phyloP scores from a whole-genome alignment of 805 yeast genomes.

The Hanseniaspora valbyensis region DNA sequence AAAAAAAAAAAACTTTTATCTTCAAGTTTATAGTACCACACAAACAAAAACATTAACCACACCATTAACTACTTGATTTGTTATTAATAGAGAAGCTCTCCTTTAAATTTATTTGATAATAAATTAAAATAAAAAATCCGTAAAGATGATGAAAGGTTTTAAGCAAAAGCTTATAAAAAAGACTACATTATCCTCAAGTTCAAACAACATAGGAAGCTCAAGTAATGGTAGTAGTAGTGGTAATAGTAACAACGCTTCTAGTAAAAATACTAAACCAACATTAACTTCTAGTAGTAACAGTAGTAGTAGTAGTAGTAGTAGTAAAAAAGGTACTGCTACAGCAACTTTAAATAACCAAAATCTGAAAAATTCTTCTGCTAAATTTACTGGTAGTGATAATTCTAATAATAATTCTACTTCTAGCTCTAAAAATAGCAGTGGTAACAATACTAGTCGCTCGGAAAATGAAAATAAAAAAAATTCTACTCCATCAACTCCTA shows the following conservation, averaged over 20 bases:
- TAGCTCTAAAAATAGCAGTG: too few species aligned
- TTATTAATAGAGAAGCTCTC: neutral
- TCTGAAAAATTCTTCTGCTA: neutral
- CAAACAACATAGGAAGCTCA: constrained; percentile 9
- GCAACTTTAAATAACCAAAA: neutral
- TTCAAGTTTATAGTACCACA: too few species aligned
- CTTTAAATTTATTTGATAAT: neutral
- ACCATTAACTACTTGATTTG: too few species aligned
- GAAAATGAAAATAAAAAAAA: neutral
- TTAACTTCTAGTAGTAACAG: neutral
- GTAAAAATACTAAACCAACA: neutral
- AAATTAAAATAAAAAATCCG: neutral
- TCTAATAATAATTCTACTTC: too few species aligned
- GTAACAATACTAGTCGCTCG: neutral
- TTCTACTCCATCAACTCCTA: neutral
- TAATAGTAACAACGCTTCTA: neutral
- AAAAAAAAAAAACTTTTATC: too few species aligned
- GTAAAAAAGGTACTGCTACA: too few species aligned
- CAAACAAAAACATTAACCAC: too few species aligned
- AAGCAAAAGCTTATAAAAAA: constrained; percentile 41
- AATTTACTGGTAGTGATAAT: neutral
- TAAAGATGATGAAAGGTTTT: constrained; percentile 63
- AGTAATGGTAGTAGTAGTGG: neutral
- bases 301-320: too few species aligned
- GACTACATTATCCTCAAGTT: constrained; percentile 18